A percentile compares a stretch with the other conserved stretches of the same genome.
Conservation (phyloP, 2,329 filamentous ascomycete species). For the Fusarium tupiense region DNA sequence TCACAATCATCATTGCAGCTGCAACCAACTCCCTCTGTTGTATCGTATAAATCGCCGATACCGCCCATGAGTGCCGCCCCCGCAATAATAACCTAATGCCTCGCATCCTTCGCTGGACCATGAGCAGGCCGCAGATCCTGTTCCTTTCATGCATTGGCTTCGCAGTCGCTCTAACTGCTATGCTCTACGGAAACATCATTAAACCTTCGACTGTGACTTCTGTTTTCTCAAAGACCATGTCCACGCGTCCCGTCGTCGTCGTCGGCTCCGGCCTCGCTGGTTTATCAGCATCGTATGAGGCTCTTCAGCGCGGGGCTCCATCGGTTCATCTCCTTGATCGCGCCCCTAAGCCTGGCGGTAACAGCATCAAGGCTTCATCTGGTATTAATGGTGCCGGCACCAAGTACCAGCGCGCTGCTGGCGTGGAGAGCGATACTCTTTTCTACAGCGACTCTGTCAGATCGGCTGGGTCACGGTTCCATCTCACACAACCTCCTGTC, state of each 20-base stretch:
- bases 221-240: slow-evolving; percentile 42
- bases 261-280: slow-evolving; percentile 74
- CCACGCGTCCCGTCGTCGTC: slow-evolving; percentile 59
- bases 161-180: slow-evolving; percentile 43
- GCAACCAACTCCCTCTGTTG: background rate
- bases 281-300: slow-evolving; percentile 66
- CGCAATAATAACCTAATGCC: slow-evolving; percentile 33
- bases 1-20: background rate
- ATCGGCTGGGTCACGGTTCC: slow-evolving; percentile 62
- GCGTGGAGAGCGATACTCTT: slow-evolving; percentile 48
- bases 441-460: slow-evolving; percentile 67
- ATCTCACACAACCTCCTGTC: slow-evolving; percentile 28
- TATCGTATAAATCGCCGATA: slow-evolving; percentile 39
- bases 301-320: slow-evolving; percentile 59
- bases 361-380: slow-evolving; percentile 73
- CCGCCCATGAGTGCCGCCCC: slow-evolving; percentile 22
- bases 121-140: slow-evolving; percentile 43
- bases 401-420: slow-evolving; percentile 58
- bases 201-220: slow-evolving; percentile 30
- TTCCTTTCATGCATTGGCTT: slow-evolving; percentile 43
- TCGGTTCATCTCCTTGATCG: slow-evolving; percentile 69
- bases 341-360: slow-evolving; percentile 68
- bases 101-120: slow-evolving; percentile 44
- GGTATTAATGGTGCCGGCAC: slow-evolving; percentile 73
- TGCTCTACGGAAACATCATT: slow-evolving; percentile 43